These are phyloP conservation scores for Yueomyces sinensis DNA, from an alignment of 805 yeast species.

Conservation along the genomic window DNA sequence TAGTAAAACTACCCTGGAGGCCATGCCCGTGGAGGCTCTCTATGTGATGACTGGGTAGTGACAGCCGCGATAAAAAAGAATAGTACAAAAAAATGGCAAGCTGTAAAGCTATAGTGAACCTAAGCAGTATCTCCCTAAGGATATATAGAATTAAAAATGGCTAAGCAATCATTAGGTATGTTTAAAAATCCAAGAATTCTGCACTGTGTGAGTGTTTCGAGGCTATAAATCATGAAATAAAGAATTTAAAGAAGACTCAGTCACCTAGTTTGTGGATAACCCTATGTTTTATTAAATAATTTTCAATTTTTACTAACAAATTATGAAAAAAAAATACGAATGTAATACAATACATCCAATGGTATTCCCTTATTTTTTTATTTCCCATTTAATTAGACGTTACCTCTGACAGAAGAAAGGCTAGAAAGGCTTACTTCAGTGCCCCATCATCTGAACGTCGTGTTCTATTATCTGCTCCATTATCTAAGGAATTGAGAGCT, in stretches of 20 bases:
- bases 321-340: too few relatives aligned
- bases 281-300: not conserved
- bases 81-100: not conserved
- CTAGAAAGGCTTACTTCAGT: slow-evolving; percentile 99
- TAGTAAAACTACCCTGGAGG: too few relatives aligned
- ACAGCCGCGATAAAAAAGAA: too few relatives aligned
- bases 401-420: slow-evolving; percentile 97
- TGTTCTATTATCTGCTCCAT: slow-evolving; percentile 91
- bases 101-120: too few relatives aligned
- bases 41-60: too few relatives aligned
- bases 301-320: slow-evolving; percentile 12
- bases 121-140: not conserved
- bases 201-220: too few relatives aligned
- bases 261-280: not conserved
- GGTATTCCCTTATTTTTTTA: too few relatives aligned
- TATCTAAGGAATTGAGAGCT: slow-evolving; percentile 96
- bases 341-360: too few relatives aligned
- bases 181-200: too few relatives aligned
- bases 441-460: slow-evolving; percentile 96
- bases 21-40: too few relatives aligned
- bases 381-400: slow-evolving; percentile 48
- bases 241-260: not conserved
- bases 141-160: slow-evolving; percentile 20
- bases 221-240: too few relatives aligned
- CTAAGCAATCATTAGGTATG: slow-evolving; percentile 40